Base-by-base conservation (phyloP, 345 rosid genomes). In the Aquilaria malaccensis region DNA sequence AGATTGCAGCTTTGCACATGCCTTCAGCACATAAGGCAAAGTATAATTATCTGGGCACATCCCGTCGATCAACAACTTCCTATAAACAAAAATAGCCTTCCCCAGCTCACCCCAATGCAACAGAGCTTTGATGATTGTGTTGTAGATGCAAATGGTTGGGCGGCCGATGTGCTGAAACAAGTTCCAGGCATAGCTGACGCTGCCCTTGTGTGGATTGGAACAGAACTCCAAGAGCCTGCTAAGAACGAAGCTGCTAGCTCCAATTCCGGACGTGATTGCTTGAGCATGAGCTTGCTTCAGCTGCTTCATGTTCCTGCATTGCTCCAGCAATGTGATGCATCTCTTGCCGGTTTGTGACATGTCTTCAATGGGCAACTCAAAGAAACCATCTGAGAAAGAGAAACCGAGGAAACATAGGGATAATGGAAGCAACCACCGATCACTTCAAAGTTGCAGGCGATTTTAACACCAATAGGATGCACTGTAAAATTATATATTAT, bases 181-280 rank as follows among this genome's bases (percentile, higher is more conserved):
- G 50, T 70, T 70, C 66, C 73, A 71, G 2, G 79, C 77, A 45
- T 77, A 59, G 52, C 15, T 22, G 59, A 77, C 74, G 33, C 72
- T 68, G 41, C 70, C 79, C 15, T 51, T 70, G 41, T 2, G 30
- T 13, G 77, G 74, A 67, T 76, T 61, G 6, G 82, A 70, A 63
- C 76, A 79, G 67, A 79, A 73, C 53, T 77, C 80, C 61, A 82
- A 52, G 50, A 82, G 67, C 58, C 82, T 74, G 79, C 84, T 77
- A 11, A 77, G 67, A 50, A 80, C 67, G 61, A 72, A 82, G 61
- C 54, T 60, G 65, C 72, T 69, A 58, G 32, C 14, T 63, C 70
- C 67, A n/a, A 77, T 74, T 11, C 84, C 84, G 55, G 69, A 75
- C 0, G 80, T 33, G 68, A 77, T 45, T 62, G 79, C 62, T 30